Evolutionary conservation across 2,329 filamentous ascomycete species (phyloP), one percentile per base, ranked within the genome.

Genomic region (Fusarium ambrosium): DNA sequence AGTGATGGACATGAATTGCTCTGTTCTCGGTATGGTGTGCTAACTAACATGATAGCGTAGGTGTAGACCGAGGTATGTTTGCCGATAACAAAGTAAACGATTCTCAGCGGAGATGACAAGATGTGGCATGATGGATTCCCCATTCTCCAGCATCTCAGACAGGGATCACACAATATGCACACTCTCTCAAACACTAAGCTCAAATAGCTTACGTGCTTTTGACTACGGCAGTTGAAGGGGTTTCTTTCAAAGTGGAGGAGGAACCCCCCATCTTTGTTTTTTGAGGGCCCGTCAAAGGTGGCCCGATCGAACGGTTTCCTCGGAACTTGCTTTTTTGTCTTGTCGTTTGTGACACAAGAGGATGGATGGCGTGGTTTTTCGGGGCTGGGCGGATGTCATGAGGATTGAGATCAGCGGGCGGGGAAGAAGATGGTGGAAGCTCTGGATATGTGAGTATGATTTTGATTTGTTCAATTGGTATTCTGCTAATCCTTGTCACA

Each of bases 311-410:
- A 39, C 45, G 39, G 60, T 62, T 48, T 58, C 34, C 20, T 72
- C 60, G 45, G 55, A 41, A 69, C 56, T 69, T 59, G 24, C 22
- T 24, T 20, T 68, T 68, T 62, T 13, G 10, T 22, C 5, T 34
- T 59, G 36, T 22, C 24, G 39, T 43, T 48, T 36, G 32, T 34
- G 32, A 34, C 32, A 34, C 32, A 13, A 13, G 11, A 36, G 27
- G 14, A 63, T 24, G 22, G 22, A 24, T 70, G 60, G 69, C 69
- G 60, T 72, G 60, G 51, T 39, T 45, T 39, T 36, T 58, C 32
- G 69, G 53, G 51, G 58, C 22, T 71, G 51, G 51, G 62, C 61
- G 55, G 66, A 68, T 68, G 68, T 43, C 58, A 71, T 61, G 55
- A 55, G 48, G 48, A 55, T 55, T 55, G 53, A 55, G 68, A 71